Percentiles rank a stretch among this genome's conserved stretches.
These are phyloP conservation scores for Trichoderma sp. DNA, from an alignment of 2,329 filamentous ascomycete species.

Conservation along the genomic window DNA sequence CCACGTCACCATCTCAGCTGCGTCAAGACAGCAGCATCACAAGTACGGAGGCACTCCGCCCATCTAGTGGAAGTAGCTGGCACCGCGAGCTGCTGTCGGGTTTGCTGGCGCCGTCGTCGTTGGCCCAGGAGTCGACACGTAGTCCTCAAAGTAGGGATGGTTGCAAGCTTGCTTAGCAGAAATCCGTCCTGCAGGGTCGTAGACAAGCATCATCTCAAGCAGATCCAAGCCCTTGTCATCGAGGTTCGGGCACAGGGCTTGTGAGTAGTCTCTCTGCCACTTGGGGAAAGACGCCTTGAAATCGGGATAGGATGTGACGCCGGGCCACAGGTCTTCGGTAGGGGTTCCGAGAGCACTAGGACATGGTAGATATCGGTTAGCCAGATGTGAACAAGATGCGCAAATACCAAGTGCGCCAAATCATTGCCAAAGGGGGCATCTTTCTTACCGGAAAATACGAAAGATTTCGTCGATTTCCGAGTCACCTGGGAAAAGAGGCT, in stretches of 20 bases:
- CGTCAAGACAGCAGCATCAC: conserved; percentile 14
- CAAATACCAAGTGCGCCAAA: background rate
- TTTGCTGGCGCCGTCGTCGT: conserved; percentile 19
- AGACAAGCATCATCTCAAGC: conserved; percentile 72
- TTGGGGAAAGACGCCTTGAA: conserved; percentile 93
- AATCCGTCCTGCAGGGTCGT: conserved; percentile 83
- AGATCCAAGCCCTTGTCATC: conserved; percentile 72
- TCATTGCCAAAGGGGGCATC: background rate
- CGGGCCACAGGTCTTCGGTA: conserved; percentile 79
- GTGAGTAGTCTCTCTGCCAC: conserved; percentile 72
- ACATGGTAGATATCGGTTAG: background rate
- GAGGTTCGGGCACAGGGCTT: conserved; percentile 68
- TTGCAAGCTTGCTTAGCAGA: conserved; percentile 85
- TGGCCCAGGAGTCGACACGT: conserved; percentile 34
- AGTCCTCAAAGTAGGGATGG: conserved; percentile 75
- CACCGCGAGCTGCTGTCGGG: conserved; percentile 31
- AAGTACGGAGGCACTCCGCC: conserved; percentile 28
- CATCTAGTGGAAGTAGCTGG: conserved; percentile 42
- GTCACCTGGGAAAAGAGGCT: conserved; percentile 89
- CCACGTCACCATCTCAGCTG: background rate
- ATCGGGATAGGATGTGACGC: conserved; percentile 91
- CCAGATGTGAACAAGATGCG: background rate
- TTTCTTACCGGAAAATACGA: conserved; percentile 67
- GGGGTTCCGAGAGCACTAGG: conserved; percentile 76
- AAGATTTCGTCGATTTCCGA: conserved; percentile 60